These are phyloP conservation scores for Naganishia vishniacii DNA, from an alignment of 768 basidiomycete genomes.

Conservation along the genomic window DNA sequence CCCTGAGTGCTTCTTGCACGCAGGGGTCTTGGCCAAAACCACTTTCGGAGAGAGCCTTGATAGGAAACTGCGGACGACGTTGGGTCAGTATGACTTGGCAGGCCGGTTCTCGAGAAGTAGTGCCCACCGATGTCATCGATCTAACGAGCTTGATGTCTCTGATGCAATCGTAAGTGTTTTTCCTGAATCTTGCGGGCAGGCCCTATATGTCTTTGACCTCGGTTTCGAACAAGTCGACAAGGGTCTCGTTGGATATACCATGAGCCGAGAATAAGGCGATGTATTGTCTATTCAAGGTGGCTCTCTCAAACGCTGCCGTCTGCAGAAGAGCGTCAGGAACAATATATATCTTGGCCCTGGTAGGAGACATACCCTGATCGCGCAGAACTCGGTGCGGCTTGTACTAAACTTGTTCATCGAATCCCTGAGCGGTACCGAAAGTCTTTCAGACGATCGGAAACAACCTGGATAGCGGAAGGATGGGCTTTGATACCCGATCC, in stretches of 20 bases:
- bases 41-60: slow-evolving; percentile 32
- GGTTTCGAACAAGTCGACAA: slow-evolving; percentile 38
- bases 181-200: slow-evolving; percentile 32
- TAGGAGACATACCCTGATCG: slow-evolving; percentile 46
- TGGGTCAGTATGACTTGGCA: background rate
- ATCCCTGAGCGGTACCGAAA: slow-evolving; percentile 36
- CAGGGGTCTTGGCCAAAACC: slow-evolving; percentile 43
- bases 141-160: slow-evolving; percentile 31
- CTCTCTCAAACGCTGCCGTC: slow-evolving; percentile 10
- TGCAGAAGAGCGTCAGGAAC: background rate
- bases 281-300: slow-evolving; percentile 47
- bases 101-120: background rate
- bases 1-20: slow-evolving; percentile 38
- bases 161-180: slow-evolving; percentile 20
- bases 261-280: slow-evolving; percentile 44
- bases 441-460: slow-evolving; percentile 33
- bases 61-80: background rate
- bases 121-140: slow-evolving; percentile 33
- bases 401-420: slow-evolving; percentile 44
- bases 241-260: slow-evolving; percentile 36
- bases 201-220: slow-evolving; percentile 38
- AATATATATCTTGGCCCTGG: slow-evolving; percentile 19
- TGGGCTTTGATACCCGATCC: slow-evolving; percentile 32
- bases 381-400: slow-evolving; percentile 37
- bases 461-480: slow-evolving; percentile 45